Percentiles rank a stretch among this genome's conserved stretches.
Conservation (phyloP, 139 green algal genomes). For the Edaphochlamys debaryana region DNA sequence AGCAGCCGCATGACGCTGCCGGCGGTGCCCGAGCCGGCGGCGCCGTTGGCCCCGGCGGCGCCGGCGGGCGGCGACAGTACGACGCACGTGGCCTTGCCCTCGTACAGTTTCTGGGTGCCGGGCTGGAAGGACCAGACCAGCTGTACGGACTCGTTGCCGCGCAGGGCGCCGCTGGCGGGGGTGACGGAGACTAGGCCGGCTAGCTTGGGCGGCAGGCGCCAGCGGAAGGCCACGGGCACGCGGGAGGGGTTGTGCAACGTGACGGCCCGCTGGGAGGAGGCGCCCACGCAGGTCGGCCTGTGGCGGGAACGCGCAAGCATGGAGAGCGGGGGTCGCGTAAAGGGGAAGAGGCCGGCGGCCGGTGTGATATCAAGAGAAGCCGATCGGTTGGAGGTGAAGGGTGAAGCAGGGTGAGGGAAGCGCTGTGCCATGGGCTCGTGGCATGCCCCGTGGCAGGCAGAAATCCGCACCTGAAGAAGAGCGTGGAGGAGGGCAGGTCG, state of each 20-base stretch:
- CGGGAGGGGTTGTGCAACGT: slow-evolving; percentile 67
- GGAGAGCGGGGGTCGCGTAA: too few species aligned
- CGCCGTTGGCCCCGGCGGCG: background rate
- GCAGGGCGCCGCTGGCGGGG: slow-evolving; percentile 59
- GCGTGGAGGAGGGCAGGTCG: slow-evolving; percentile 34
- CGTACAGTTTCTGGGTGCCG: slow-evolving; percentile 50
- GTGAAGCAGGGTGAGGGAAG: too few species aligned
- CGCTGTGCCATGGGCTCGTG: too few species aligned
- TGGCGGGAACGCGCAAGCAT: slow-evolving; percentile 25
- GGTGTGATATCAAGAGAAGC: too few species aligned
- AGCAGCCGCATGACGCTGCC: background rate
- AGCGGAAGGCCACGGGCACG: slow-evolving; percentile 63
- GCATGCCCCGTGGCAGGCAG: too few species aligned
- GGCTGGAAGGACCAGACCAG: slow-evolving; percentile 68
- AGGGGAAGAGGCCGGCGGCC: too few species aligned
- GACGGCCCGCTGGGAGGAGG: slow-evolving; percentile 56
- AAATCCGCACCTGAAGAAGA: slow-evolving; percentile 43
- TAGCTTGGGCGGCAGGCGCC: slow-evolving; percentile 57
- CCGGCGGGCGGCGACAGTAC: slow-evolving; percentile 32
- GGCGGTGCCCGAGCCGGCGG: background rate
- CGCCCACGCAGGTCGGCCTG: slow-evolving; percentile 79
- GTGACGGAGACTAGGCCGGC: slow-evolving; percentile 51
- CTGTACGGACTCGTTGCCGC: slow-evolving; percentile 61
- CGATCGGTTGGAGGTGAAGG: too few species aligned
- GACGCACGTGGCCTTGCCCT: slow-evolving; percentile 33